Conservation (phyloP, 2,329 filamentous ascomycete genomes). For the Diplodia scrobiculata region DNA sequence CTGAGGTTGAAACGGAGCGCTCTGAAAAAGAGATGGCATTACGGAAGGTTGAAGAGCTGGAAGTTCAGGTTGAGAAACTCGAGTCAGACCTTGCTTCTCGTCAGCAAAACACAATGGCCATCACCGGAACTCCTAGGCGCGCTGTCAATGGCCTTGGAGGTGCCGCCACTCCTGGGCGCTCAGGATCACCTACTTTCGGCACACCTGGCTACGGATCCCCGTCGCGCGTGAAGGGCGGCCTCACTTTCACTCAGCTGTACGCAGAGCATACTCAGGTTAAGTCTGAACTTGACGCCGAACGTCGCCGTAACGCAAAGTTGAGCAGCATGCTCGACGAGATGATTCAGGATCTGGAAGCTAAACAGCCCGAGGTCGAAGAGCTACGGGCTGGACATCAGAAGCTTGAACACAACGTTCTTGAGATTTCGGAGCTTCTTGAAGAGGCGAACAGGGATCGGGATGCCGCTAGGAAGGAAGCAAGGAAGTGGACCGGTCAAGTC, state of each 20-base stretch:
- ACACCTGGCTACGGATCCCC: conserved; percentile 52
- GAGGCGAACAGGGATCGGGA: conserved; percentile 81
- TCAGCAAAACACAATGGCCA: conserved; percentile 43
- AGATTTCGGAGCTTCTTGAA: conserved; percentile 77
- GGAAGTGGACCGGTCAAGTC: conserved; percentile 76
- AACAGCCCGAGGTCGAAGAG: conserved; percentile 85
- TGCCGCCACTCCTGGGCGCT: conserved; percentile 54
- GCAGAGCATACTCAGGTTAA: conserved; percentile 66
- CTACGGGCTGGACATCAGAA: conserved; percentile 77
- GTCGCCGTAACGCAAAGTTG: conserved; percentile 72
- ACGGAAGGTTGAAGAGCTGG: conserved; percentile 64
- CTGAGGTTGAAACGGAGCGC: conserved; percentile 56
- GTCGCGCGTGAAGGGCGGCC: conserved; percentile 56
- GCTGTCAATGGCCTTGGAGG: conserved; percentile 51
- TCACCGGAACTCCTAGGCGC: conserved; percentile 58
- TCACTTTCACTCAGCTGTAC: conserved; percentile 65
- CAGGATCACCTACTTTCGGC: conserved; percentile 55
- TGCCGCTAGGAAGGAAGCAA: conserved; percentile 71
- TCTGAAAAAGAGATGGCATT: conserved; percentile 64
- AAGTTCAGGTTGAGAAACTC: conserved; percentile 63
- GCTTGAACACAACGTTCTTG: conserved; percentile 75
- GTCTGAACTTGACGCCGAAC: conserved; percentile 71
- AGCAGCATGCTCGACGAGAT: conserved; percentile 80
- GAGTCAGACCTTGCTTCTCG: conserved; percentile 55
- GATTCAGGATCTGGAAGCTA: conserved; percentile 79